Conservation (phyloP, 2,329 filamentous ascomycete species). For the Chaetomiaceae sp. region DNA sequence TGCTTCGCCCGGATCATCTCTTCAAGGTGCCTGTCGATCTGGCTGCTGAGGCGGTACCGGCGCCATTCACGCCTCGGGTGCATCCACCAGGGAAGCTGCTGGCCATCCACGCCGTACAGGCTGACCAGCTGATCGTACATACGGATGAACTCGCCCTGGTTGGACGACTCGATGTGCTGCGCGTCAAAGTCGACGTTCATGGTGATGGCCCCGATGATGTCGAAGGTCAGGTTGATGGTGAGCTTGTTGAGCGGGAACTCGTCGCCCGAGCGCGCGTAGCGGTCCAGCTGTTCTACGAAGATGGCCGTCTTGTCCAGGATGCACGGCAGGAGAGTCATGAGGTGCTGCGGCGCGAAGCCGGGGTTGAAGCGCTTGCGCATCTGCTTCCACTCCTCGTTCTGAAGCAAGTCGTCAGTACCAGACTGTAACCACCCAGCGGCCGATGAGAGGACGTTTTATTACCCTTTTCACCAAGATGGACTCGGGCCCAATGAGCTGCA, state of each 20-base stretch:
- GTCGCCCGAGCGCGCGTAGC: constrained; percentile 26
- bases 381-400: constrained; percentile 32
- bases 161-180: constrained; percentile 26
- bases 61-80: constrained; percentile 16
- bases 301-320: constrained; percentile 34
- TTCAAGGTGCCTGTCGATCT: constrained; percentile 27
- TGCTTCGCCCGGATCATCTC: constrained; percentile 27
- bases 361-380: constrained; percentile 36
- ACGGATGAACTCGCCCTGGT: constrained; percentile 30
- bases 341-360: constrained; percentile 37
- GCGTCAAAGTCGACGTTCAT: constrained; percentile 35
- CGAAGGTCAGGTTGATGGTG: constrained; percentile 35
- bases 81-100: constrained; percentile 24
- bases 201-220: constrained; percentile 30
- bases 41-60: constrained; percentile 21
- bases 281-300: constrained; percentile 32
- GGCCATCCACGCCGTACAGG: constrained; percentile 26
- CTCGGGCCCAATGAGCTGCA: constrained; percentile 25
- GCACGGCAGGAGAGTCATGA: constrained; percentile 35
- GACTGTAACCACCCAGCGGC: too few relatives aligned
- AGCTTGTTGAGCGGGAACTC: constrained; percentile 31
- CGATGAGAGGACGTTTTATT: neutral
- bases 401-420: neutral
- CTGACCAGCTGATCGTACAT: constrained; percentile 29
- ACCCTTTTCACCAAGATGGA: constrained; percentile 26